Conservation (phyloP, 192 early-diverging fungal genomes). For the Coemansia sp. region DNA sequence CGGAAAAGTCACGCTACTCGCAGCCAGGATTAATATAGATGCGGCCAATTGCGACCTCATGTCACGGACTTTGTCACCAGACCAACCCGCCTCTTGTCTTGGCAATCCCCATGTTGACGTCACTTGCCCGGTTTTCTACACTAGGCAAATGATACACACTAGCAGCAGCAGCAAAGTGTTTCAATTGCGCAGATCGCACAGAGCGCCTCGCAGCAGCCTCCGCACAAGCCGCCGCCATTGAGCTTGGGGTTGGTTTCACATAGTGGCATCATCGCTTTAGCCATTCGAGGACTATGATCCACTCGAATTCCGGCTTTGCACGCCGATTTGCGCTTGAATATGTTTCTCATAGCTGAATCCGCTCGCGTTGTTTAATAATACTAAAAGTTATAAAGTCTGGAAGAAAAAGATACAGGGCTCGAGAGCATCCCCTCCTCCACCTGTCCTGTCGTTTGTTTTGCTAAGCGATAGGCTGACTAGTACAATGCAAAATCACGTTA, state of each 20-base stretch:
- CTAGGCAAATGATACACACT: no score
- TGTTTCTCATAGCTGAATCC: background rate
- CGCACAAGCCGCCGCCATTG: background rate
- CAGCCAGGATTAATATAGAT: no score
- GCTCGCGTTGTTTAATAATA: background rate
- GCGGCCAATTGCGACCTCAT: no score
- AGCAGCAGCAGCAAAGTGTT: background rate
- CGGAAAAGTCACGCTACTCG: no score
- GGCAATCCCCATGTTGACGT: no score
- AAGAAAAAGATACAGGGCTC: no score
- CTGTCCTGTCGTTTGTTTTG: no score
- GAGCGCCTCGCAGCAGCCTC: background rate
- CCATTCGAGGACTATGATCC: background rate
- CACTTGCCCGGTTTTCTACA: background rate
- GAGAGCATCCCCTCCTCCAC: no score
- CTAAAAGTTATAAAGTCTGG: background rate
- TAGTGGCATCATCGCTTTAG: background rate
- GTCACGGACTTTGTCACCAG: no score
- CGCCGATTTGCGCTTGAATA: background rate
- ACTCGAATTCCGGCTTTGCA: background rate
- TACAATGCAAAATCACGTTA: no score
- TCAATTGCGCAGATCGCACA: background rate
- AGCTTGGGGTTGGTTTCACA: background rate
- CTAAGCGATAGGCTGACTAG: no score
- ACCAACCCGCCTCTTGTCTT: no score